phyloP scores from a whole-genome alignment of 768 basidiomycete species.

The Pisolithus marmoratus region DNA sequence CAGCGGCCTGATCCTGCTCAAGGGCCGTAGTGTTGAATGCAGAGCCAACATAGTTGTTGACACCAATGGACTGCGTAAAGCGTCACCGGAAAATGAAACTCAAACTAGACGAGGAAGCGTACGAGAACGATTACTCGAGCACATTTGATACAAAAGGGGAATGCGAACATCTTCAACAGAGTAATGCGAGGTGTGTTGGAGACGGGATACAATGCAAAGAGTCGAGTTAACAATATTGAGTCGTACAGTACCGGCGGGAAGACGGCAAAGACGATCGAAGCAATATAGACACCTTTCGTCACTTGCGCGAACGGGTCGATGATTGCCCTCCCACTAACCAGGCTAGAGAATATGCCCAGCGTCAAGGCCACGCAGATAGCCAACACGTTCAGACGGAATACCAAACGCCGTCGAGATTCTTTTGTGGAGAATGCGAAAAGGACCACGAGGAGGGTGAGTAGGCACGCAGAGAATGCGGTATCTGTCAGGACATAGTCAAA shows the following conservation, averaged over 20 bases:
- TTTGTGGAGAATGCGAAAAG: conserved; percentile 30
- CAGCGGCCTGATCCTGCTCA: neutral
- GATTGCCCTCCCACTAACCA: conserved; percentile 2
- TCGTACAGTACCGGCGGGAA: conserved; percentile 32
- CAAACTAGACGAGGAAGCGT: neutral
- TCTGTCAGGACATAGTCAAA: conserved; percentile 21
- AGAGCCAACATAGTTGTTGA: conserved; percentile 1
- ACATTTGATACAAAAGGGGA: conserved; percentile 26
- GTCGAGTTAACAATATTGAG: conserved; percentile 31
- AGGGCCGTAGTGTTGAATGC: neutral
- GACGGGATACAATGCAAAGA: conserved; percentile 31
- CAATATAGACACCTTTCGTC: conserved; percentile 13
- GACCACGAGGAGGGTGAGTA: conserved; percentile 29
- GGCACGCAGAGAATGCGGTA: conserved; percentile 22
- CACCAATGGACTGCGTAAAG: neutral
- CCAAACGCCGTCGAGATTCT: conserved; percentile 18
- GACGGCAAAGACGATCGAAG: conserved; percentile 18
- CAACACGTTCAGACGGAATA: conserved; percentile 31
- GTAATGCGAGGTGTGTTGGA: conserved; percentile 9
- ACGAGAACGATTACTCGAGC: conserved; percentile 22
- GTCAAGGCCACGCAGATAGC: conserved; percentile 17
- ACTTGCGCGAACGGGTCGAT: conserved; percentile 14
- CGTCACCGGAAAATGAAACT: neutral
- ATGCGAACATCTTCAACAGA: conserved; percentile 19
- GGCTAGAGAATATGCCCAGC: conserved; percentile 20